These are phyloP conservation scores for Achaetomiella virescens DNA, from an alignment of 495 filamentous ascomycete species.

Conservation along the genomic window DNA sequence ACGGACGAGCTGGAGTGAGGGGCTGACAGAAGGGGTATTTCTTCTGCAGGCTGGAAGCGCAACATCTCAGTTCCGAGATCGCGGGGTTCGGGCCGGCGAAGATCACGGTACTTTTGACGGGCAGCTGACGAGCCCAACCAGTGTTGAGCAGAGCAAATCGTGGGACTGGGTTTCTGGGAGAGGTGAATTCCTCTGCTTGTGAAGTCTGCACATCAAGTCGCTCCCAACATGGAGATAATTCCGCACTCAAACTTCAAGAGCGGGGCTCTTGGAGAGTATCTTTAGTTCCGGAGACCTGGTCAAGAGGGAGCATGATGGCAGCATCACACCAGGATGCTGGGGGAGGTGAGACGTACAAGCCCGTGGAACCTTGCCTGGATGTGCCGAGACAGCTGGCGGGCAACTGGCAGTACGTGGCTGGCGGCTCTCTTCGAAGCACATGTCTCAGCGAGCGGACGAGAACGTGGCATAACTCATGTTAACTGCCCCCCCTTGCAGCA, in stretches of 20 bases:
- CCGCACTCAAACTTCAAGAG: conserved; percentile 8
- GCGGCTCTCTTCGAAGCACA: not conserved
- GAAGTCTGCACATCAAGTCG: too few species aligned
- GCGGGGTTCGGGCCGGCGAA: too few species aligned
- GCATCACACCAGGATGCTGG: not conserved
- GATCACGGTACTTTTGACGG: too few species aligned
- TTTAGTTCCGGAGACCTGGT: not conserved
- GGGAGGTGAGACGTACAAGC: not conserved
- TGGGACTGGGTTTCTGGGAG: too few species aligned
- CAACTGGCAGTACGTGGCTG: too few species aligned
- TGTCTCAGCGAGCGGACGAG: not conserved
- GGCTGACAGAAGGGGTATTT: too few species aligned
- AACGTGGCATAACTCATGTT: too few species aligned
- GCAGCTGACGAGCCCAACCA: too few species aligned
- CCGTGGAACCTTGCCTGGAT: not conserved
- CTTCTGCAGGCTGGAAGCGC: too few species aligned
- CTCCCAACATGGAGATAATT: not conserved
- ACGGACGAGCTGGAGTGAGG: too few species aligned
- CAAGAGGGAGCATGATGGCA: not conserved
- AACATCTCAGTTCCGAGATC: too few species aligned
- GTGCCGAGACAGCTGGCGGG: not conserved
- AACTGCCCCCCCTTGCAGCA: conserved; percentile 13
- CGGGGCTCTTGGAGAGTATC: not conserved
- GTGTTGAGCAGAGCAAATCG: too few species aligned
- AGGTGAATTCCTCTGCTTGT: not conserved